Base-by-base conservation (phyloP, 345 rosid species). In the Salix udensis region DNA sequence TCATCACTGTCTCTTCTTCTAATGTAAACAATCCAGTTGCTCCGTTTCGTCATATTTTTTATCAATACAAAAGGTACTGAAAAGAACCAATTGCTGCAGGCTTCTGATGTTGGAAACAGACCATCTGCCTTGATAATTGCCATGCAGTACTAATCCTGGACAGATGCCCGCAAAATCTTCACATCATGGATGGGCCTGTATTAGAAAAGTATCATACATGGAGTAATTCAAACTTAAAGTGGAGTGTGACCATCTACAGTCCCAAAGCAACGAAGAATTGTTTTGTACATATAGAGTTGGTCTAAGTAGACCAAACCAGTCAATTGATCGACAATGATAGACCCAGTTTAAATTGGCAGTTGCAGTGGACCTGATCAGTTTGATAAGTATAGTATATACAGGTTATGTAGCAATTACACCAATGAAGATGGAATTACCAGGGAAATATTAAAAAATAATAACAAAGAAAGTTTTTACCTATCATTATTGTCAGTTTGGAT, bases 171-270 rank as follows among this genome's bases (percentile, higher is more conserved):
- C 30, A 96, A 77, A 79, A 93, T 93, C 94, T 89, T 96, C 87
- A 93, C 99, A n/a, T 91, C 98, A 82, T 93, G 99, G 73, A 96
- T 85, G 15, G 99, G 98, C 80, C 99, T 95, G 91, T 28, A 67
- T 34, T 8, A 21, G 72, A 1, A 73, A 50, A 75, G 53, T 36
- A 39, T 36, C 44, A 31, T 4, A 16, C 34, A 24, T 36, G 70
- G 24, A 50, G 55, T 26, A 6, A 46, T 28, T 52, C 68, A 19
- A 23, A 67, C 34, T 62, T 24, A 1, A 9, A 77, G 18, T 42
- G 26, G 55, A 52, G 1, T 7, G 44, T 28, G 1, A 23, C 12
- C 42, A 28, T 26, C 1, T 10, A 36, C 36, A 14, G 65, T 36
- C 13, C 65, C 19, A 8, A 34, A 53, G 37, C 37, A 36, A 36